Base-by-base conservation (phyloP, 257 asterid species). In the Haberlea rhodopensis region DNA sequence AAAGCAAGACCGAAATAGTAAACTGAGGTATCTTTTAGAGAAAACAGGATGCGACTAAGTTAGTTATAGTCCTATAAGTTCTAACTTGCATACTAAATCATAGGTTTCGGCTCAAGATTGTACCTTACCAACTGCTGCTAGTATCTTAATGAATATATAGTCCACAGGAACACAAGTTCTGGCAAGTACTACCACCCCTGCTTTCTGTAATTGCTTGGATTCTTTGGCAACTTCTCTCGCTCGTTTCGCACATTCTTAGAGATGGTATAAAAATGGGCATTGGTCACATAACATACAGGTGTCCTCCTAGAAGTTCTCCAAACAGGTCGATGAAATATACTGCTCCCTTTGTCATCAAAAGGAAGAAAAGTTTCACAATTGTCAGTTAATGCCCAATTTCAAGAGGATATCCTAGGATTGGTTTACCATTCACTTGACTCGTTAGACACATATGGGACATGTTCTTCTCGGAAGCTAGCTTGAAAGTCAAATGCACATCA, bases 231-330 rank as follows among this genome's bases (percentile, higher is more conserved):
- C 70, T 72, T 76, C 53, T 5, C 66, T 27, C 13, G 57, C 69
- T 31, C 57, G 63, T 28, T 27, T 22, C 58, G 32, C 56, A 18
- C 57, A 46, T 49, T 48, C 69, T 66, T 56, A 16, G 66, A 15
- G 48, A 71, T 29, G 43, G 76, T 53, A 57, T 76, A 62, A 40
- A 75, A 62, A 25, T 31, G 57, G 45, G 69, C 52, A 52, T 49
- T 71, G 19, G 79, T 34, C 60, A 74, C 70, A 53, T 86, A 86
- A 32, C 82, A 76, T 10, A 84, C 89, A 2, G 87, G 85, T 57
- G 86, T 82, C 72, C 95, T 81, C 61, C 53, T 84, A 1, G 78
- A 74, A 9, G 79, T 86, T 72, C 56, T 81, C 96, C 95, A 89
- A 63, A 70, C 79, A 58, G 79, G 86, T 28, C 24, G 76, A 49